Conservation (phyloP, 495 filamentous ascomycete genomes). For the Penicillium dipodomyicola region DNA sequence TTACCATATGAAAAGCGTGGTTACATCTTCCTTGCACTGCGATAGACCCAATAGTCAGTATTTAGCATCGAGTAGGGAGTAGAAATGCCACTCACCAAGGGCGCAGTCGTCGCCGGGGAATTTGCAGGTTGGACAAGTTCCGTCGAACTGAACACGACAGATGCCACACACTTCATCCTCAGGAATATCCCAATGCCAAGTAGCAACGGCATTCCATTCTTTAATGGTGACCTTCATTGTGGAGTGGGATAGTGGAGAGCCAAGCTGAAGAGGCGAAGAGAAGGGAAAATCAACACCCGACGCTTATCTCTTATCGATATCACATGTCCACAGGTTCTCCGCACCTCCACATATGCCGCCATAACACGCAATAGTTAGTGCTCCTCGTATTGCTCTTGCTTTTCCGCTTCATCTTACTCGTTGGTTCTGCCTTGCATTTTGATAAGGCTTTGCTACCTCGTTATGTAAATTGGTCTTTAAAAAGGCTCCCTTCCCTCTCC, state of each 20-base stretch:
- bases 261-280: constrained; percentile 1
- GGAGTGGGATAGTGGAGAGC: not conserved
- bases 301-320: constrained; percentile 21
- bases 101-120: constrained; percentile 95
- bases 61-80: not conserved
- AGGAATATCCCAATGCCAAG: constrained; percentile 97
- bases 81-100: constrained; percentile 59
- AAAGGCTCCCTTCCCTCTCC: constrained; percentile 1
- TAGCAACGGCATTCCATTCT: constrained; percentile 88
- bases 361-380: constrained; percentile 8
- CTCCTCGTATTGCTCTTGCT: constrained; percentile 7
- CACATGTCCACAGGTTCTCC: constrained; percentile 41
- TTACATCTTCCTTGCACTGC: constrained; percentile 92
- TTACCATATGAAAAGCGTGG: constrained; percentile 95
- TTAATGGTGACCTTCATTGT: constrained; percentile 92
- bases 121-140: constrained; percentile 96
- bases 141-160: constrained; percentile 96
- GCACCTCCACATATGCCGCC: constrained; percentile 12
- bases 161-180: constrained; percentile 99
- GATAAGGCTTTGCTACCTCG: not conserved
- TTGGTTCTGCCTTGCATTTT: not conserved
- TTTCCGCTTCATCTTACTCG: not conserved
- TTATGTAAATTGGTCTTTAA: constrained; percentile 11
- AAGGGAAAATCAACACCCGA: constrained; percentile 6
- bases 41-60: constrained; percentile 1